A percentile compares a stretch with the other conserved stretches of the same genome.
Conservation (phyloP, 1,284 basidiomycete species). For the Trametes polyzona region DNA sequence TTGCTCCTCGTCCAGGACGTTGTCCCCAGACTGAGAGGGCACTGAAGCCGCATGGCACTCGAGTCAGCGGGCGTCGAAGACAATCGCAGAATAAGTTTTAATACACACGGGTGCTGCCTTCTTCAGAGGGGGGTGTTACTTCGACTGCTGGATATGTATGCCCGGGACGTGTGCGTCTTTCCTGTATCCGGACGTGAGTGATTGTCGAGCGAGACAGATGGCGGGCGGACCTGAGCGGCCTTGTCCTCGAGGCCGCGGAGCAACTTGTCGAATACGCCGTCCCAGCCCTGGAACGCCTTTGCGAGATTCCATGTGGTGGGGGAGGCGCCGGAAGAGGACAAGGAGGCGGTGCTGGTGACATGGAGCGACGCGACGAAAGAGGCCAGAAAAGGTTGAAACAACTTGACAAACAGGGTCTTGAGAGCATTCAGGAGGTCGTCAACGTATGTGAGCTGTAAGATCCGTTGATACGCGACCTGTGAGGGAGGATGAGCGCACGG, state of each 20-base stretch:
- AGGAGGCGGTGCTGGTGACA: slow-evolving; percentile 52
- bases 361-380: slow-evolving; percentile 83
- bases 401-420: slow-evolving; percentile 84
- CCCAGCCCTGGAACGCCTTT: slow-evolving; percentile 81
- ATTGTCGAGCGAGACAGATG: slow-evolving; percentile 5
- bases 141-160: slow-evolving; percentile 44
- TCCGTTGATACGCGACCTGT: slow-evolving; percentile 95
- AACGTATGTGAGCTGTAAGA: slow-evolving; percentile 94
- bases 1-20: slow-evolving; percentile 79
- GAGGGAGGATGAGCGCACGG: slow-evolving; percentile 1
- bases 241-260: slow-evolving; percentile 78
- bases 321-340: slow-evolving; percentile 40
- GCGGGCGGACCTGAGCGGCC: slow-evolving; percentile 60
- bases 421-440: slow-evolving; percentile 84
- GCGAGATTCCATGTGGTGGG: slow-evolving; percentile 66
- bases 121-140: slow-evolving; percentile 61
- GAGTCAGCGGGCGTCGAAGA: no score
- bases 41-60: no score
- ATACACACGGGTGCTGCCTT: slow-evolving; percentile 54
- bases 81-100: not conserved
- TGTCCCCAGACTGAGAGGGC: slow-evolving; percentile 60
- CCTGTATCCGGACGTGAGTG: slow-evolving; percentile 44
- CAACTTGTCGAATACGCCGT: slow-evolving; percentile 78
- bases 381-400: slow-evolving; percentile 82
- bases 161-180: slow-evolving; percentile 66